Evolutionary conservation across 2,329 filamentous ascomycete genomes (phyloP), one percentile per base, ranked within the genome.

Genomic region (Pestalotiopsis sp.): DNA sequence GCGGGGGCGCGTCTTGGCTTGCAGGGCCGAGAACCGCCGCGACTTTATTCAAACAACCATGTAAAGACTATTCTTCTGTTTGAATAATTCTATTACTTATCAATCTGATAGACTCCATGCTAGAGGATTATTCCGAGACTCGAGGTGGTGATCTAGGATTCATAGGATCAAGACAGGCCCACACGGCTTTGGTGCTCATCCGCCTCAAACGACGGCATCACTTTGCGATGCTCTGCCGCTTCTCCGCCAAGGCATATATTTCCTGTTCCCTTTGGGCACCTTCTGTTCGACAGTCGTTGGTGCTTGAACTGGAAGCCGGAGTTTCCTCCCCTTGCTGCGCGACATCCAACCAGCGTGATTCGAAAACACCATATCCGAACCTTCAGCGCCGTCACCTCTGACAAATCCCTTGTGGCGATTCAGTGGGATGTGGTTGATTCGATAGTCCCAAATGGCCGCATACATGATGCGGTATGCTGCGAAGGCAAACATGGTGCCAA

Each of bases 381-480:
- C 69, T 63, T 76, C 73, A 3, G 68, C 70, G 31, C 23, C 69
- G n/a, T 72, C 72, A 13, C 62, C 71, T 70, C 66, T 76, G 17
- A 73, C 65, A 59, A 84, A 84, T 1, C 79, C 73, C 31, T 75
- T 73, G 3, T 70, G 73, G 36, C 80, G 77, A 70, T 79, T 79
- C 65, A 93, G 83, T 1, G 91, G 90, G 31, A 93, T 88, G 75
- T 93, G 91, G 68, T 89, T 89, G 72, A 80, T 90, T 12, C 90
- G 82, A 84, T 89, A 92, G 77, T 93, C 90, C 87, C 90, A 93
- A 36, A 93, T 81, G 1, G 86, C 85, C 0, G 90, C 90, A 72
- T 92, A 93, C 1, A 88, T 86, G 82, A 90, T 89, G 27, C 92
- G 83, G 77, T 92, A 93, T 0, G 86, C 79, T 2, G 85, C 86